These are phyloP conservation scores for Forsythia viridissima DNA, from an alignment of 257 asterid species.

Conservation along the genomic window DNA sequence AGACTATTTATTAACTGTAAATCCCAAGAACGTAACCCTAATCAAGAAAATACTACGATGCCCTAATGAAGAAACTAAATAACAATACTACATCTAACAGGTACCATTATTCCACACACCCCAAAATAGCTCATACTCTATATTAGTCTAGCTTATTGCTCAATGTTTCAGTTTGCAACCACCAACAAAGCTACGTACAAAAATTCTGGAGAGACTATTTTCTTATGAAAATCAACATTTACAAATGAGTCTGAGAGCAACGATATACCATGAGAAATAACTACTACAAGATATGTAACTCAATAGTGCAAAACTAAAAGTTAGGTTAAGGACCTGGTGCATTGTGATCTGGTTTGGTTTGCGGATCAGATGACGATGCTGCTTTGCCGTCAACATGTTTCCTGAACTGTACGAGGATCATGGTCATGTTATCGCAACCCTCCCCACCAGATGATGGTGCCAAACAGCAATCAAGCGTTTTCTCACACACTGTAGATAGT, in stretches of 20 bases:
- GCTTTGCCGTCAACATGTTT: slow-evolving; percentile 28
- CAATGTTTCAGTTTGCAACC: neutral
- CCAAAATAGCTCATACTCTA: neutral
- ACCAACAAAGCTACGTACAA: neutral
- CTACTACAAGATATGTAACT: neutral
- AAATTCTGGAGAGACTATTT: neutral
- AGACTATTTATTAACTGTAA: too few relatives aligned
- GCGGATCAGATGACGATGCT: slow-evolving; percentile 36
- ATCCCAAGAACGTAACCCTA: too few relatives aligned
- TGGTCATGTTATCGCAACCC: slow-evolving; percentile 98
- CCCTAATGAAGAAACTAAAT: neutral
- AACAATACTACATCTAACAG: neutral
- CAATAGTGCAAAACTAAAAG: neutral
- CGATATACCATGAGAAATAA: neutral
- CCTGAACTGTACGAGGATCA: slow-evolving; percentile 84
- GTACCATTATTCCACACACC: neutral
- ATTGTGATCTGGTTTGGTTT: slow-evolving; percentile 14
- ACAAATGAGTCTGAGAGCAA: neutral
- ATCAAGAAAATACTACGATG: too few relatives aligned
- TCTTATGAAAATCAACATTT: neutral
- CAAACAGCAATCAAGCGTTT: slow-evolving; percentile 70
- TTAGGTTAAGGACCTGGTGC: neutral
- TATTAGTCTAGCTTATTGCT: neutral
- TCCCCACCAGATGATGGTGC: slow-evolving; percentile 86
- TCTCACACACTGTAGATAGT: slow-evolving; percentile 81